phyloP scores from a whole-genome alignment of 2,329 filamentous ascomycete genomes.

The Ophiostoma piceae region DNA sequence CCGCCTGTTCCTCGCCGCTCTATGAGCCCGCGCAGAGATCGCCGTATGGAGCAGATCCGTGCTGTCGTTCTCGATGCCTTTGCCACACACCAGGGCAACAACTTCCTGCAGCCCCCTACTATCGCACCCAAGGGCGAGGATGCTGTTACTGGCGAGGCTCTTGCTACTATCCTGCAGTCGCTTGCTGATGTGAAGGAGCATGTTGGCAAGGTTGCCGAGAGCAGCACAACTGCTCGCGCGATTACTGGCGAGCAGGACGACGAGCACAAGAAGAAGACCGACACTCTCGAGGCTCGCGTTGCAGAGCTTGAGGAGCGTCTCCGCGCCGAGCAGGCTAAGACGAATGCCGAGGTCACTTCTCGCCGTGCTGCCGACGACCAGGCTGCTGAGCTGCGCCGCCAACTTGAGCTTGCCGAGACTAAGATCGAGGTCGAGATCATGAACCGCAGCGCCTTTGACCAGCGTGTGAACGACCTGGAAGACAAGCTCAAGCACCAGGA shows the following conservation, averaged over 20 bases:
- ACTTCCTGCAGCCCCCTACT: constrained; percentile 13
- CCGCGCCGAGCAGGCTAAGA: constrained; percentile 43
- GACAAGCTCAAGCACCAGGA: constrained; percentile 61
- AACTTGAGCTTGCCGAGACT: constrained; percentile 53
- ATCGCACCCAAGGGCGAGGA: neutral
- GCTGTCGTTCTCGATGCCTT: constrained; percentile 69
- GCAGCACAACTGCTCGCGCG: constrained; percentile 42
- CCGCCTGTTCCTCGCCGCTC: constrained; percentile 58
- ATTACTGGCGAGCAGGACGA: constrained; percentile 41
- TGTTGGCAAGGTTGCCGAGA: constrained; percentile 41
- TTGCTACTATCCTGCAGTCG: constrained; percentile 58
- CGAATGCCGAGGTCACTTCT: constrained; percentile 45
- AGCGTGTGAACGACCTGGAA: constrained; percentile 64
- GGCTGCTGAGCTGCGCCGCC: constrained; percentile 48
- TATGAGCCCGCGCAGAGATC: constrained; percentile 71
- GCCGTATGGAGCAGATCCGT: constrained; percentile 77
- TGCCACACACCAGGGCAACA: constrained; percentile 46
- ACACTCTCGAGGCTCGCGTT: constrained; percentile 56
- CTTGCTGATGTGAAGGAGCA: constrained; percentile 59
- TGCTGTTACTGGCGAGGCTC: constrained; percentile 34
- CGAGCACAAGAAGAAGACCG: constrained; percentile 48
- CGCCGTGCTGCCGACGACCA: constrained; percentile 51
- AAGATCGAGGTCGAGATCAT: constrained; percentile 57
- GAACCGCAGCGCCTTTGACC: constrained; percentile 53
- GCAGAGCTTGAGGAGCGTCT: constrained; percentile 55